Percentiles rank a stretch among this genome's conserved stretches.
phyloP scores from a whole-genome alignment of 1,284 basidiomycete species.

The Melampsora americana region DNA sequence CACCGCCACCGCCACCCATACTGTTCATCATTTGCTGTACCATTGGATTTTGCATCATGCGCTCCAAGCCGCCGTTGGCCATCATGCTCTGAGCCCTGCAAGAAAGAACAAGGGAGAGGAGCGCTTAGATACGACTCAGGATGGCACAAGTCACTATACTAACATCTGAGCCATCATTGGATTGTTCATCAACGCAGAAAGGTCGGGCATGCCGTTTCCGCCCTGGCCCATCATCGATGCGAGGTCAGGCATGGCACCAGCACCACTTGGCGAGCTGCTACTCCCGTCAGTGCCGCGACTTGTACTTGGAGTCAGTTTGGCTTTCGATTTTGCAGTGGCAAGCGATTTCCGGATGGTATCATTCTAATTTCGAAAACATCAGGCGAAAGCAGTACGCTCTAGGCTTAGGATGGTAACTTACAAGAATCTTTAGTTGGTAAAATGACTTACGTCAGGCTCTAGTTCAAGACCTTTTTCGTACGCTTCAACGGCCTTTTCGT shows the following conservation, averaged over 20 bases:
- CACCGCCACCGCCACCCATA: constrained; percentile 12
- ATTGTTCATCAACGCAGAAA: constrained; percentile 73
- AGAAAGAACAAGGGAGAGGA: neutral
- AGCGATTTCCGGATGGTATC: constrained; percentile 78
- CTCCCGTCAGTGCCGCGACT: constrained; percentile 51
- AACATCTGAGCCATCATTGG: constrained; percentile 62
- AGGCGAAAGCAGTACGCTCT: neutral
- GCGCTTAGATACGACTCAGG: constrained; percentile 69
- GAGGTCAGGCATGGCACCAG: constrained; percentile 55
- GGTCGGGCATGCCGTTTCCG: constrained; percentile 66
- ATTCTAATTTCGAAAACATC: constrained; percentile 58
- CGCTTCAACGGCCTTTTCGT: constrained; percentile 72
- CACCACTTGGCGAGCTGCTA: constrained; percentile 51
- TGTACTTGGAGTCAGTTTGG: constrained; percentile 53
- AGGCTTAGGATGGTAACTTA: neutral
- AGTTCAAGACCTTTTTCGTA: constrained; percentile 82
- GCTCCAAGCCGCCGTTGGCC: constrained; percentile 79
- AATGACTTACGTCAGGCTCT: constrained; percentile 62
- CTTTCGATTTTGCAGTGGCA: constrained; percentile 71
- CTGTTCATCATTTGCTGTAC: constrained; percentile 40
- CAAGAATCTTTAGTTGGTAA: neutral
- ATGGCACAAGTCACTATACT: neutral
- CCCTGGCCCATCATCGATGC: constrained; percentile 51
- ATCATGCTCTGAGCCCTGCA: constrained; percentile 80
- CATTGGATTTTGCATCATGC: constrained; percentile 62